Evolutionary conservation across 164 flowering plant genomes (phyloP), one percentile per base, ranked within the genome.

Genomic region (Nymphaea colorata): DNA sequence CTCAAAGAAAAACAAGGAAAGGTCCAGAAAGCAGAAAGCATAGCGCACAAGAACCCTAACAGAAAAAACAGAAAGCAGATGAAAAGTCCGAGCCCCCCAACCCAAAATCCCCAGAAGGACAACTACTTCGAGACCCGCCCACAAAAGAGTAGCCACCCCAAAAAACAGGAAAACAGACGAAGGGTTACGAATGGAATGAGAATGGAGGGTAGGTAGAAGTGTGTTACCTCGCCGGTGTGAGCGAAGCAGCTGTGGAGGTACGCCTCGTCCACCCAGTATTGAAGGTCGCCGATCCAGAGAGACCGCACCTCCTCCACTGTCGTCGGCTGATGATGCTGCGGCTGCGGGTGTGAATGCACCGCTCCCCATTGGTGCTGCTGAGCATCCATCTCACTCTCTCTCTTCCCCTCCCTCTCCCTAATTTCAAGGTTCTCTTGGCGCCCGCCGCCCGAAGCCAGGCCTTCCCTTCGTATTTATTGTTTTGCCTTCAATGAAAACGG

Each of bases 241-340:
- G 93, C 67, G 76, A 94, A 94, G 84, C 98, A 94, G 74, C 71
- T n/a, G 41, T 74, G 79, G 78, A 94, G 95, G 72, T 94, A 91
- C 68, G 61, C 42, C 62, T 94, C 98, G 64, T 94, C 97, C 75
- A 81, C 93, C 98, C 98, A 94, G 66, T 84, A 87, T 77, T 93
- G 97, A 64, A 94, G 79, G 77, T 94, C 98, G 0, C 98, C 98
- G 69, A 93, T 91, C 98, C 98, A 93, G 3, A 91, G 93, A 41
- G 98, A 89, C 60, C 93, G 65, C 6, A 90, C 88, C 73, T 89
- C 98, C 68, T 89, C 98, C 4, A 80, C 70, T n/a, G 95, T 65
- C 6, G 87, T 77, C 2, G 97, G 97, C 64, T 88, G 90, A 66
- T 82, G 86, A 62, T 84, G 77, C n/a, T 70, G 69, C 17, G 60